Conservation (phyloP, 768 basidiomycete genomes). For the Xerocomellus intermedius region DNA sequence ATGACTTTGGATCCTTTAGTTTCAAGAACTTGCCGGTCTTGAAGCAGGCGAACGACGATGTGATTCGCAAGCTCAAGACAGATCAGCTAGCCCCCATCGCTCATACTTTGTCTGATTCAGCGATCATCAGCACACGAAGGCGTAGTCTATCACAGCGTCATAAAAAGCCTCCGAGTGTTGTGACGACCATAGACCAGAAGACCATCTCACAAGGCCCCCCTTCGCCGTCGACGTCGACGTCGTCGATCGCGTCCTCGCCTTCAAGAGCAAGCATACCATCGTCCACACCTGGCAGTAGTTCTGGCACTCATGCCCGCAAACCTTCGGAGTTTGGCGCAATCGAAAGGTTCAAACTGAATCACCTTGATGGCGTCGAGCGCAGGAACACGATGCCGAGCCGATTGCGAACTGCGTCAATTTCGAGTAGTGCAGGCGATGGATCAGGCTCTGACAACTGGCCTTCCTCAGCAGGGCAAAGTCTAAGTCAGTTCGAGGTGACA, state of each 20-base stretch:
- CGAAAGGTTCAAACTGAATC: conserved; percentile 83
- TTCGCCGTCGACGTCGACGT: conserved; percentile 88
- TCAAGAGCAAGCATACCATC: conserved; percentile 73
- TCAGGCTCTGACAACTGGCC: conserved; percentile 75
- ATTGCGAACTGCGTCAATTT: conserved; percentile 81
- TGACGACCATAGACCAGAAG: conserved; percentile 68
- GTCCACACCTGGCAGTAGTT: conserved; percentile 63
- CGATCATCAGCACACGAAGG: conserved; percentile 57
- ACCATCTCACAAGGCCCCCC: conserved; percentile 72
- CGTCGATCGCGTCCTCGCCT: conserved; percentile 87
- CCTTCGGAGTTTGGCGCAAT: conserved; percentile 88
- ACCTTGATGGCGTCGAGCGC: conserved; percentile 74
- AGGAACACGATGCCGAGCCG: conserved; percentile 87
- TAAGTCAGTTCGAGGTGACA: conserved; percentile 56
- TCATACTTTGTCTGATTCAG: conserved; percentile 69
- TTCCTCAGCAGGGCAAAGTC: conserved; percentile 52
- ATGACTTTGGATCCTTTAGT: conserved; percentile 97
- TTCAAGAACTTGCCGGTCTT: conserved; percentile 96
- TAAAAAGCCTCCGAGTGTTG: conserved; percentile 77
- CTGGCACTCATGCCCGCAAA: conserved; percentile 66
- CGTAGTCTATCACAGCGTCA: conserved; percentile 80
- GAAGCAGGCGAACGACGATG: conserved; percentile 98
- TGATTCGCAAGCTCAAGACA: conserved; percentile 92
- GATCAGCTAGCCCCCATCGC: conserved; percentile 82
- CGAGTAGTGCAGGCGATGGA: conserved; percentile 76